These are phyloP conservation scores for Pseudogymnoascus sp. DNA, from an alignment of 2,329 filamentous ascomycete genomes.

Conservation along the genomic window DNA sequence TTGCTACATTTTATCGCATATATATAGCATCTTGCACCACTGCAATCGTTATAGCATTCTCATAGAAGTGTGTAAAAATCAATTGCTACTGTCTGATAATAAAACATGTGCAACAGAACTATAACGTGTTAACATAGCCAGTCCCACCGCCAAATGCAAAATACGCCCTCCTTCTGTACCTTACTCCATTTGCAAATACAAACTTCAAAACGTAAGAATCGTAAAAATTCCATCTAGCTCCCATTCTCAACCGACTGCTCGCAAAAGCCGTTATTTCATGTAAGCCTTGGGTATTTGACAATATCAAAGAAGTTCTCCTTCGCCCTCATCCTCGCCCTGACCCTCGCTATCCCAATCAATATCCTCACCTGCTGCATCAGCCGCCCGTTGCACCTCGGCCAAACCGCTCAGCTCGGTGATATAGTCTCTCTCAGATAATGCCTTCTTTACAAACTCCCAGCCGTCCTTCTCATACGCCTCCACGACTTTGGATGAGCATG, in stretches of 20 bases:
- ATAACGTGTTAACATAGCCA: constrained; percentile 3
- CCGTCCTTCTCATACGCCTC: constrained; percentile 57
- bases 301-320: constrained; percentile 27
- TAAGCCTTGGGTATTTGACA: constrained; percentile 7
- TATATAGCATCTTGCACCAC: constrained; percentile 2
- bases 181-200: constrained; percentile 3
- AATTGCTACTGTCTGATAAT: constrained; percentile 1
- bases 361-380: constrained; percentile 40
- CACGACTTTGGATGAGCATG: constrained; percentile 65
- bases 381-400: constrained; percentile 58
- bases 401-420: constrained; percentile 69
- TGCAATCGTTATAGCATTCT: background rate
- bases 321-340: constrained; percentile 44
- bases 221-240: background rate
- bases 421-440: constrained; percentile 67
- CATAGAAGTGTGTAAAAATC: background rate
- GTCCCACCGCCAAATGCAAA: background rate
- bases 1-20: background rate
- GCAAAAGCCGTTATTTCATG: constrained; percentile 7
- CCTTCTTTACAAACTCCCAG: constrained; percentile 70
- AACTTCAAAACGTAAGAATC: background rate
- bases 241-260: background rate
- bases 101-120: background rate
- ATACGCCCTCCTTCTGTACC: background rate
- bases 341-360: constrained; percentile 53